Base-by-base conservation (phyloP, 176 grass and related monocot genomes). In the Pontederia crassipes region DNA sequence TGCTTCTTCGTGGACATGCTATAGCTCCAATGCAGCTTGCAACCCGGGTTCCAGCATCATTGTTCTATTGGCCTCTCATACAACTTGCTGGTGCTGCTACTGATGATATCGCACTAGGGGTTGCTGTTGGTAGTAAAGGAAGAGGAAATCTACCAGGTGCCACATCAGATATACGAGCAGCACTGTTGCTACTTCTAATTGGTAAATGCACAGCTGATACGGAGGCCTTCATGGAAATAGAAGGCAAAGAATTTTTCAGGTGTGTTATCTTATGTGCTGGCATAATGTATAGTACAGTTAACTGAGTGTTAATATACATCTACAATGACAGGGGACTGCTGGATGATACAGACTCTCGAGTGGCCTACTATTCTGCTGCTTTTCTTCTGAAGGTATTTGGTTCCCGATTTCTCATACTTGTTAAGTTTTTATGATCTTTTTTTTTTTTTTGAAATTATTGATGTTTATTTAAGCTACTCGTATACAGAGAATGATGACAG, bases 201-300 rank as follows among this genome's bases (percentile, higher is more conserved):
- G 93, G 93, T 73, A 98, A 98, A 81, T 98, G 93, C 72, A 98
- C 81, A 59, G 84, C 87, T 85, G 88, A 98, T 67, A 78, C 78
- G 55, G 87, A 82, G 58, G 93, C 93, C 67, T 81, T 98, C 76
- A 72, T 72, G 17, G 93, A 98, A 80, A 84, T 98, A 27, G 93
- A 83, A 87, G 93, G 93, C 74, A 98, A 92, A 27, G 93, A 92
- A 55, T 98, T 92, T 61, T 98, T 98, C 71, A 92, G 88, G 93
- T 87, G 73, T 27, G 29, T 45, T 73, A 58, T 76, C 67, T 57
- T 71, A 45, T 65, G 52, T 40, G 32, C 32, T 40, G 32, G 2
- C 2, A 40, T 40, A 40, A 40, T 40, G 32, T 7, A 40, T 40
- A 7, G 2, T 7, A 40, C 6, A 3, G 4, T 40, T 40, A 40